Percentiles rank a stretch among this genome's conserved stretches.
Conservation (phyloP, 768 basidiomycete species). For the Mycena olivaceomarginata region DNA sequence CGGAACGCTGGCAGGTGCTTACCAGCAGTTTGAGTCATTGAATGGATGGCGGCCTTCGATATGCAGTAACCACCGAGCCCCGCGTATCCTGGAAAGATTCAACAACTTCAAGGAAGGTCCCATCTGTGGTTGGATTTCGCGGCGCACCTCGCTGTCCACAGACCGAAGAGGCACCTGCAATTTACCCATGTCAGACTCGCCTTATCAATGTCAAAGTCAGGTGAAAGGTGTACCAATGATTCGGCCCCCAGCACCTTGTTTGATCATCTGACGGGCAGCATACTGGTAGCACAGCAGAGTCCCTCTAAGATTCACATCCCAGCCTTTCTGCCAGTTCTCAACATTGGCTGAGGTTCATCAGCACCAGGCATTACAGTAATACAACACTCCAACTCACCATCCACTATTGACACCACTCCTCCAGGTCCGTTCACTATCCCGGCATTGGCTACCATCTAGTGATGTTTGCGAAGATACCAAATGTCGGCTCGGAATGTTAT, state of each 20-base stretch:
- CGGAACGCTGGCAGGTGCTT: too few species aligned
- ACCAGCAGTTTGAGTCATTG: too few species aligned
- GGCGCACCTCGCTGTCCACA: slow-evolving; percentile 54
- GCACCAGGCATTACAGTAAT: too few species aligned
- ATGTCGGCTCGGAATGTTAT: neutral
- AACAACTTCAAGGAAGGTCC: too few species aligned
- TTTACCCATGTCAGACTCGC: neutral
- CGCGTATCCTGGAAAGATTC: neutral
- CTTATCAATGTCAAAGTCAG: neutral
- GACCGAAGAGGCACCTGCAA: slow-evolving; percentile 57
- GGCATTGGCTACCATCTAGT: slow-evolving; percentile 61
- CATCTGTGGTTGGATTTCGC: neutral
- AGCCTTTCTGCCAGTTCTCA: slow-evolving; percentile 55
- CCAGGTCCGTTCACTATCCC: slow-evolving; percentile 41
- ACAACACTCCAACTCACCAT: slow-evolving; percentile 40
- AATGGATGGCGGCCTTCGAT: too few species aligned
- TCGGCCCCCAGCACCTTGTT: slow-evolving; percentile 63
- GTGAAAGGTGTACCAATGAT: slow-evolving; percentile 57
- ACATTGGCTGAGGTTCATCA: slow-evolving; percentile 51
- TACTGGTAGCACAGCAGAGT: slow-evolving; percentile 63
- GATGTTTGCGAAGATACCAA: neutral
- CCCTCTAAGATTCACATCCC: slow-evolving; percentile 64
- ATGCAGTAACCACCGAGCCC: too few species aligned
- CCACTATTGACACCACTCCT: slow-evolving; percentile 27
- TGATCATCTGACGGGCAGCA: slow-evolving; percentile 66